phyloP scores from a whole-genome alignment of 2,329 filamentous ascomycete species.

The Alternaria arborescens region DNA sequence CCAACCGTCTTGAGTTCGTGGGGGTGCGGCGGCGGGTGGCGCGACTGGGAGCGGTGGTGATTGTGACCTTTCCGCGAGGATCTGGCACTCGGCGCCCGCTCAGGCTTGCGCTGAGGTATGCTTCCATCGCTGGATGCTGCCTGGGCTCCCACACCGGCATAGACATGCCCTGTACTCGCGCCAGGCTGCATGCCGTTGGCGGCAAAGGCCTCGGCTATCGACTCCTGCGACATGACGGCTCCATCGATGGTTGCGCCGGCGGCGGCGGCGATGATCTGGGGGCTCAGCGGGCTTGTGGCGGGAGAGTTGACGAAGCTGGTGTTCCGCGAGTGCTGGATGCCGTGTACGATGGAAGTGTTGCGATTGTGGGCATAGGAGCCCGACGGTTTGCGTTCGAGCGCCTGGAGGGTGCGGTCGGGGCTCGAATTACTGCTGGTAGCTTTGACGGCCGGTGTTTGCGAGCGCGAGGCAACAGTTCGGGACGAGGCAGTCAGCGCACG shows the following conservation, averaged over 20 bases:
- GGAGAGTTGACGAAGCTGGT: conserved; percentile 83
- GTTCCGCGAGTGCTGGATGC: conserved; percentile 90
- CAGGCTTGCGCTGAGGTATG: conserved; percentile 47
- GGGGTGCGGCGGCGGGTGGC: conserved; percentile 70
- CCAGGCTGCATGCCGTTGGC: conserved; percentile 38
- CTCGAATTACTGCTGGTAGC: conserved; percentile 47
- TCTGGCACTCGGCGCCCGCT: conserved; percentile 63
- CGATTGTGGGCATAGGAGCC: conserved; percentile 85
- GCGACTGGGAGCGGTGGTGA: conserved; percentile 75
- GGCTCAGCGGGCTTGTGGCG: conserved; percentile 82
- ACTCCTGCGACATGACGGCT: conserved; percentile 53
- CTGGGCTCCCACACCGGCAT: conserved; percentile 16
- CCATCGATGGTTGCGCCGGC: conserved; percentile 49
- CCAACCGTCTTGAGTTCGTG: conserved; percentile 91
- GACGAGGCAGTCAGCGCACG: conserved; percentile 56
- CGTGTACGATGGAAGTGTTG: conserved; percentile 96
- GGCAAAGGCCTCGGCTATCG: conserved; percentile 48
- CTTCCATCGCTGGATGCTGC: conserved; percentile 26
- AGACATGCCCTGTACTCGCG: conserved; percentile 21
- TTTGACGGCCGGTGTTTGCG: conserved; percentile 52
- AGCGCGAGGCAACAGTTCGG: conserved; percentile 55
- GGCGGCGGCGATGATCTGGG: conserved; percentile 76
- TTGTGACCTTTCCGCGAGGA: conserved; percentile 78
- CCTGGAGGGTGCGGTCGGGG: conserved; percentile 46
- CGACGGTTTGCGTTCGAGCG: conserved; percentile 60